These are phyloP conservation scores for Fusarium hainanense DNA, from an alignment of 2,329 filamentous ascomycete species.

Conservation along the genomic window DNA sequence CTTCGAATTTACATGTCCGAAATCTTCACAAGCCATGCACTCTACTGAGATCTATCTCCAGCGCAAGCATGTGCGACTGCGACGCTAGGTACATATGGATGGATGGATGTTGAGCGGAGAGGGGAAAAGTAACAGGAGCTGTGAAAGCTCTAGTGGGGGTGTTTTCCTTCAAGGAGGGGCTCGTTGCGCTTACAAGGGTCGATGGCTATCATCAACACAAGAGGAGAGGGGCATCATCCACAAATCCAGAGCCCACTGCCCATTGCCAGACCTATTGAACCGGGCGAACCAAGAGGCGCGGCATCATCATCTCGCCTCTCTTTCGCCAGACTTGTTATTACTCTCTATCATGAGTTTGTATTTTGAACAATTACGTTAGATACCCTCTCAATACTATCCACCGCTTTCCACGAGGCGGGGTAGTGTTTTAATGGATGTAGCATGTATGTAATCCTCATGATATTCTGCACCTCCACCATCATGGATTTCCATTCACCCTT, in stretches of 20 bases:
- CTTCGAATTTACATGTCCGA: slow-evolving; percentile 37
- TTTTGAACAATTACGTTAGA: slow-evolving; percentile 28
- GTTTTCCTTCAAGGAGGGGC: slow-evolving; percentile 17
- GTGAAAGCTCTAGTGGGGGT: slow-evolving; percentile 37
- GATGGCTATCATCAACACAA: slow-evolving; percentile 21
- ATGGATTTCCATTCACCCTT: slow-evolving; percentile 35
- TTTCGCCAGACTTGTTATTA: slow-evolving; percentile 25
- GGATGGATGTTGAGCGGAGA: slow-evolving; percentile 27
- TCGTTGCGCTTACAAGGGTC: slow-evolving; percentile 27
- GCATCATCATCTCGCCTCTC: slow-evolving; percentile 35
- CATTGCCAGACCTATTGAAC: slow-evolving; percentile 35
- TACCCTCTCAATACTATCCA: slow-evolving; percentile 1
- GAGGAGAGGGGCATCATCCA: slow-evolving; percentile 38
- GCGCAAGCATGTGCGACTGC: slow-evolving; percentile 32
- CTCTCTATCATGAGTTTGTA: slow-evolving; percentile 27
- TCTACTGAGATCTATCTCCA: slow-evolving; percentile 6
- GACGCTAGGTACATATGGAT: not conserved
- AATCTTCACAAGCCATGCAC: slow-evolving; percentile 18
- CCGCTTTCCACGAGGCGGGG: not conserved
- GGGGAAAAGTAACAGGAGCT: slow-evolving; percentile 27
- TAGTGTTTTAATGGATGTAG: slow-evolving; percentile 15
- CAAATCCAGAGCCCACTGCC: slow-evolving; percentile 34
- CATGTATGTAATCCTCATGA: slow-evolving; percentile 2
- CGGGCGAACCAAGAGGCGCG: slow-evolving; percentile 22
- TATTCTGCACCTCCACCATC: slow-evolving; percentile 26